Conservation (phyloP, 495 filamentous ascomycete genomes). For the Penicillium salamii region DNA sequence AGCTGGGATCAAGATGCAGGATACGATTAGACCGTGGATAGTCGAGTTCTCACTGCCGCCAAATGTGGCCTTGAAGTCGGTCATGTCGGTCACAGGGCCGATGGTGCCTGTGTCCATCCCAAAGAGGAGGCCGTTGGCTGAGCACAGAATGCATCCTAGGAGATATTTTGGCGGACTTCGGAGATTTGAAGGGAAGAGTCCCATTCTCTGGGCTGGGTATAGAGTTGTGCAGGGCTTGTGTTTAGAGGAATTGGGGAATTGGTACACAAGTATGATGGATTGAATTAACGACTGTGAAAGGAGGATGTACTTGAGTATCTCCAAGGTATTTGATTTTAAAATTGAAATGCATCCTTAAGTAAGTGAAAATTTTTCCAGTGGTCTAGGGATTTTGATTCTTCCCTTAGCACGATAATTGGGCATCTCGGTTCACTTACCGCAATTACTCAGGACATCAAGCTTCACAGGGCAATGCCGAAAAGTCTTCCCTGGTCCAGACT, state of each 20-base stretch:
- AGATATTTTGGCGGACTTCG: conserved; percentile 9
- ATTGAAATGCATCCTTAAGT: too few species aligned
- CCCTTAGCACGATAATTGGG: too few species aligned
- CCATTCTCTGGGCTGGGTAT: not conserved
- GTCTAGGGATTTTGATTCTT: not conserved
- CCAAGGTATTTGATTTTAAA: too few species aligned
- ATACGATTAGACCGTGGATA: conserved; percentile 60
- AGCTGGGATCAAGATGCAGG: conserved; percentile 60
- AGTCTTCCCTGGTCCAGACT: too few species aligned
- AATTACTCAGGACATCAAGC: too few species aligned
- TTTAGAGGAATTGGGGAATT: too few species aligned
- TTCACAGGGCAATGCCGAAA: not conserved
- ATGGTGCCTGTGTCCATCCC: conserved; percentile 62
- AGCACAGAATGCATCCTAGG: conserved; percentile 17
- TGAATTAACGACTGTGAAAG: too few species aligned
- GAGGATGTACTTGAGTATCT: too few species aligned
- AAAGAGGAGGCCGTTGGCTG: conserved; percentile 3
- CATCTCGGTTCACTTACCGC: too few species aligned
- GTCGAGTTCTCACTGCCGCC: conserved; percentile 52
- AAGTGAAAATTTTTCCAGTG: too few species aligned
- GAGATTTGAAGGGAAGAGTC: not conserved
- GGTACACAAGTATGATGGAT: too few species aligned
- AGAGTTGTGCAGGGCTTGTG: not conserved
- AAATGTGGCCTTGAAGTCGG: conserved; percentile 47
- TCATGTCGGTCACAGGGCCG: conserved; percentile 62